Conservation (phyloP, 306 rosid genomes). For the Psophocarpus tetragonolobus region DNA sequence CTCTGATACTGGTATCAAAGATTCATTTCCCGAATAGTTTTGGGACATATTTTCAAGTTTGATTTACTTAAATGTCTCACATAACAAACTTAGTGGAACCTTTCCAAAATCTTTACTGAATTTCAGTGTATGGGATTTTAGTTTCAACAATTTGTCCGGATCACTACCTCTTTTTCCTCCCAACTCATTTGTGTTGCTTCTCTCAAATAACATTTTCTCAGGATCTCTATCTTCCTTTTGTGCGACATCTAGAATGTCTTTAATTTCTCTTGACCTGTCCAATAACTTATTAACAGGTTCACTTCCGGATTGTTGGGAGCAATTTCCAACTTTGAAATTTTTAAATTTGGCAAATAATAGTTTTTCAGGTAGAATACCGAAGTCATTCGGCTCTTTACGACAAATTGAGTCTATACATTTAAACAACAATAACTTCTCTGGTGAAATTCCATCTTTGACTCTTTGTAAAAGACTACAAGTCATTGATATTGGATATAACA, state of each 20-base stretch:
- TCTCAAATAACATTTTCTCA: constrained; percentile 25
- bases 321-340: background rate
- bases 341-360: background rate
- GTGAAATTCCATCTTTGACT: background rate
- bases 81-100: background rate
- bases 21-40: background rate
- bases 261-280: background rate
- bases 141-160: constrained; percentile 20
- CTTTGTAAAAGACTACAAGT: background rate
- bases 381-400: background rate
- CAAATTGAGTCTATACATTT: background rate
- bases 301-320: background rate
- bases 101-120: background rate
- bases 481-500: background rate
- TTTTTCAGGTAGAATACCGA: background rate
- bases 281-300: background rate
- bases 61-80: background rate
- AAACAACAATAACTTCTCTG: background rate
- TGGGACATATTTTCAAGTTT: background rate
- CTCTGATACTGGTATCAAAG: background rate
- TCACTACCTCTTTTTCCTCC: background rate
- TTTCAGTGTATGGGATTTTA: background rate
- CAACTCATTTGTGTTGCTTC: rapidly evolving
- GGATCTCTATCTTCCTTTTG: constrained; percentile 12
- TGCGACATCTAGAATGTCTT: rapidly evolving